phyloP scores from a whole-genome alignment of 179 eudicot species.

The Gypsophila paniculata region DNA sequence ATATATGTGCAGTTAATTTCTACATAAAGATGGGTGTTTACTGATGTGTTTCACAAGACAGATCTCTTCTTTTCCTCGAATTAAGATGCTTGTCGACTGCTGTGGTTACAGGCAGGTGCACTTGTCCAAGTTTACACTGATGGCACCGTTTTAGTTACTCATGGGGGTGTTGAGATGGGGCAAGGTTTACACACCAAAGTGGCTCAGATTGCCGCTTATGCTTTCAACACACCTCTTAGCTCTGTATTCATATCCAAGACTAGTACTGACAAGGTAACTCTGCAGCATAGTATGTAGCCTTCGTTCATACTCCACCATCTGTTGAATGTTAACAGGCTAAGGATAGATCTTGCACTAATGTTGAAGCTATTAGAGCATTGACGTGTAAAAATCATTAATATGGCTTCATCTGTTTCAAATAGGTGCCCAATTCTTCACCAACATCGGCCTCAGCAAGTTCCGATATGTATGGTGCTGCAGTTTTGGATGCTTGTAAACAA shows the following conservation, averaged over 20 bases:
- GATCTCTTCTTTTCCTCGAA: not conserved
- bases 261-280: slow-evolving; percentile 90
- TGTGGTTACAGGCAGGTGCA: slow-evolving; percentile 77
- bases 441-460: slow-evolving; percentile 99
- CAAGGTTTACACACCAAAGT: slow-evolving; percentile 98
- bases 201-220: slow-evolving; percentile 97
- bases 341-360: no score
- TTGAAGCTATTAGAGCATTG: no score
- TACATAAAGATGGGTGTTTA: not conserved
- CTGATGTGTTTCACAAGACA: not conserved
- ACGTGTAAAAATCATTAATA: not conserved
- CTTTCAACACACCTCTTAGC: slow-evolving; percentile 76
- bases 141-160: slow-evolving; percentile 93
- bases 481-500: slow-evolving; percentile 92
- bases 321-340: no score
- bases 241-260: slow-evolving; percentile 95
- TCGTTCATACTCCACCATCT: no score
- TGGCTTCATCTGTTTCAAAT: slow-evolving; percentile 12
- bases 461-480: slow-evolving; percentile 96
- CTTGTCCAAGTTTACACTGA: slow-evolving; percentile 98
- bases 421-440: slow-evolving; percentile 98
- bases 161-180: slow-evolving; percentile 99
- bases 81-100: slow-evolving; percentile 6
- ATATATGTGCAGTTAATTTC: no score
- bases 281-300: no score